Conservation (phyloP, 108 stramenopile genomes). For the Epithemia pelagica region DNA sequence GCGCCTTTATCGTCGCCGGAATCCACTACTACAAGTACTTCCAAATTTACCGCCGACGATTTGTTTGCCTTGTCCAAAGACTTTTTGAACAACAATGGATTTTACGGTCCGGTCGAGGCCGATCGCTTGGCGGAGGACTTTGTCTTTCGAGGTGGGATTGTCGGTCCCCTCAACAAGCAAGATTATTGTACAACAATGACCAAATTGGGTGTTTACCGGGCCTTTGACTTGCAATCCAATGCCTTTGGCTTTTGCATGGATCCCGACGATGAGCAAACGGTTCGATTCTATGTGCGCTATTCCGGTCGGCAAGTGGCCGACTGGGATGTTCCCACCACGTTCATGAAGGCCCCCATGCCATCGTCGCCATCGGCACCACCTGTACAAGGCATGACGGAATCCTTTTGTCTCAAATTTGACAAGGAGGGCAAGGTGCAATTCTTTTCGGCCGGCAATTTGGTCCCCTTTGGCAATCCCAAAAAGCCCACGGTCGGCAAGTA, state of each 20-base stretch:
- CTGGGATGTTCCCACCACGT: conserved; percentile 8
- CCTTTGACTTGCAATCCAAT: conserved; percentile 43
- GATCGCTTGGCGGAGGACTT: conserved; percentile 31
- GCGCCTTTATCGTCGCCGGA: not conserved
- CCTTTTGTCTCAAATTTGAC: conserved; percentile 33
- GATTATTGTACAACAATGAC: conserved; percentile 33
- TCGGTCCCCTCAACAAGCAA: conserved; percentile 51
- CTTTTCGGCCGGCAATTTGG: conserved; percentile 30
- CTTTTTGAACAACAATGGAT: conserved; percentile 7
- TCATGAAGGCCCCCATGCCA: conserved; percentile 6
- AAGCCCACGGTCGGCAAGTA: no score
- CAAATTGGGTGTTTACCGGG: conserved; percentile 24
- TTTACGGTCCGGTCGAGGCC: conserved; percentile 9
- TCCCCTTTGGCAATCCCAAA: no score
- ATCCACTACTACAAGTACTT: not conserved
- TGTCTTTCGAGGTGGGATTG: conserved; percentile 48
- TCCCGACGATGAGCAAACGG: conserved; percentile 35
- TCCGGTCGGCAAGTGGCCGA: conserved; percentile 25
- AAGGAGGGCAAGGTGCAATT: conserved; percentile 23
- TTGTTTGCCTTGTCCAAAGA: not conserved
- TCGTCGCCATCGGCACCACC: conserved; percentile 19
- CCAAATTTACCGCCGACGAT: not conserved
- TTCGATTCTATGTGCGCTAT: conserved; percentile 43
- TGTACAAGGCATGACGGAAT: conserved; percentile 27
- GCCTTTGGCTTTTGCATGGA: conserved; percentile 49